These are phyloP conservation scores for Cyberlindnera petersonii DNA, from an alignment of 805 yeast species.

Conservation along the genomic window DNA sequence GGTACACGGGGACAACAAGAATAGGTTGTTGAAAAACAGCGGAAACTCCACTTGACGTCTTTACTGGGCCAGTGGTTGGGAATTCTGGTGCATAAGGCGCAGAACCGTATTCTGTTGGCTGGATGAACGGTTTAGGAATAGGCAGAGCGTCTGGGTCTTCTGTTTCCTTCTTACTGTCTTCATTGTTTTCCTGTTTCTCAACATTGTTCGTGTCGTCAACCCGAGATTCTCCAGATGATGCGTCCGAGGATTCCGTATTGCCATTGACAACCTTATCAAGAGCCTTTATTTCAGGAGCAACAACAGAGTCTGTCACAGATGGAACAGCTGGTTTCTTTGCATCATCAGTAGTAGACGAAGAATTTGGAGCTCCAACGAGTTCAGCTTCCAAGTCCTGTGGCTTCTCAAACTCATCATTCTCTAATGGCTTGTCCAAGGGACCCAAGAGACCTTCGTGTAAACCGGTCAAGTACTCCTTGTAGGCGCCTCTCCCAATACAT, in stretches of 20 bases:
- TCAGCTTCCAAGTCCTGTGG: background rate
- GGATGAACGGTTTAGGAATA: constrained; percentile 62
- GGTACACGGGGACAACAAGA: constrained; percentile 70
- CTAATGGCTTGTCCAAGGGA: constrained; percentile 61
- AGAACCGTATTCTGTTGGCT: constrained; percentile 50
- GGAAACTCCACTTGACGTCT: constrained; percentile 40
- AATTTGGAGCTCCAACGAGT: background rate
- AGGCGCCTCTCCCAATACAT: constrained; percentile 94
- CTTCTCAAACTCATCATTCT: constrained; percentile 17
- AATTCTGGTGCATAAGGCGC: constrained; percentile 48
- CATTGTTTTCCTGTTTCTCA: constrained; percentile 4
- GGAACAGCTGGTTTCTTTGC: constrained; percentile 1
- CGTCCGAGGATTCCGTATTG: too few species aligned
- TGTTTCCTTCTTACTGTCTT: constrained; percentile 14
- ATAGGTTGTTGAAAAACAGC: constrained; percentile 74
- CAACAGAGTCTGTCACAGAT: constrained; percentile 7
- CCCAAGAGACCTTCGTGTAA: constrained; percentile 94
- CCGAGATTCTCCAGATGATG: background rate
- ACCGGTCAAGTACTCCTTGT: constrained; percentile 86
- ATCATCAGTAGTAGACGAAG: background rate
- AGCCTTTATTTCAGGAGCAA: constrained; percentile 10
- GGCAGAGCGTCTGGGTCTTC: constrained; percentile 34
- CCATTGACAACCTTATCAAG: constrained; percentile 6
- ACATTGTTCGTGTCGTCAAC: background rate
- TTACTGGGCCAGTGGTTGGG: constrained; percentile 22